Evolutionary conservation across 163 green algal species (phyloP), one percentile per base, ranked within the genome.

Genomic region (Smithsoniella earleae): DNA sequence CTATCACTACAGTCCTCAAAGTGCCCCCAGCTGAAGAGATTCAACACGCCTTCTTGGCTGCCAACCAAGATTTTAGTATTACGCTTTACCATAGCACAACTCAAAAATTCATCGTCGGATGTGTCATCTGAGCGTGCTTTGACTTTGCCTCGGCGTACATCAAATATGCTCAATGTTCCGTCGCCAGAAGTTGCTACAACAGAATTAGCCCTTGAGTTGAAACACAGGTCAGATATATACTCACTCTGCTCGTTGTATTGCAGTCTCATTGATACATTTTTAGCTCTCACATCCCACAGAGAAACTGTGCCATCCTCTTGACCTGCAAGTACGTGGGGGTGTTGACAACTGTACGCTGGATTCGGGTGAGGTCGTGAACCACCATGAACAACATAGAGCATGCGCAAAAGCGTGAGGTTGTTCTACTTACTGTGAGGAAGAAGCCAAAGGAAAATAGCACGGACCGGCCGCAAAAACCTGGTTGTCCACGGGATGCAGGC

Each of bases 11-110:
- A 69, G 25, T 69, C 58, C 58, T 69, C 58, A 43, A 69, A 69
- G 58, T 69, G 58, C n/a, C 58, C 58, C 58, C 58, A 69, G 58
- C 58, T 69, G 58, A 69, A 69, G n/a, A 69, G 28, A 36, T 34
- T 69, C 58, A 69, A 13, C 18, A 69, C 58, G 27, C 58, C 58
- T 13, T 69, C 58, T 34, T 69, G 58, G 20, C 5, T 38, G n/a
- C 58, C 58, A 33, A 36, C 58, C 10, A 69, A 30, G 16, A 69
- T 34, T 31, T 69, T 69, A 5, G 10, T n/a, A 33, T 31, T n/a
- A 30, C 58, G n/a, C 25, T 69, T 69, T 4, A 34, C 58, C 18
- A 69, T 38, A 6, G 34, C 25, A 13, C 58, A 69, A 33, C 27
- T 45, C 8, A 69, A 33, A 30, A 69, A 6, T 16, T 69, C 58